Evolutionary conservation across 2,329 filamentous ascomycete genomes (phyloP), one percentile per base, ranked within the genome.

Genomic region (Arthrocladium fulminans): DNA sequence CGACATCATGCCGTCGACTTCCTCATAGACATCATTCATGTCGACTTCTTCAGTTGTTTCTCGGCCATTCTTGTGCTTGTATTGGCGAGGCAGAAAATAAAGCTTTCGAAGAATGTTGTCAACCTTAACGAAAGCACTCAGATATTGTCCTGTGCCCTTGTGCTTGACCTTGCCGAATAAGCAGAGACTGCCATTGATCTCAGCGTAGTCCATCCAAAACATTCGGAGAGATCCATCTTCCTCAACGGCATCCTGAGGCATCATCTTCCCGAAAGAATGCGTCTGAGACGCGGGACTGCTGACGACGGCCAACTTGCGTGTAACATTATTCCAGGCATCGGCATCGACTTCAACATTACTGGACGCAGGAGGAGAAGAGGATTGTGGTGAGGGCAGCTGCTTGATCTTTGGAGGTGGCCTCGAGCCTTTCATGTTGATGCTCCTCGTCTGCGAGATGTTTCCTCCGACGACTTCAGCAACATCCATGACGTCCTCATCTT

Each of bases 201-300:
- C 92, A 1, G 84, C 88, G 61, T 95, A 98, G 66, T 98, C 92
- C 6, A 86, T 84, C 92, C 92, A 98, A 71, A 96, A 98, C 72
- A 98, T 88, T 57, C 84, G 83, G 24, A 98, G 73, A 58, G 86
- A 94, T 29, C 90, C 92, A 61, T 98, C 89, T 54, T 86, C 81
- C 64, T 97, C 90, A n/a, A 94, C 70, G n/a, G 86, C 88, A 65
- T 94, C 84, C 54, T 84, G 79, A 50, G 86, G 76, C 54, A 84
- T 81, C 42, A 96, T 76, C 67, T 97, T 98, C 34, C 88, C 88
- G 55, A 86, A 78, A 7, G 72, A 74, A 22, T 72, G 72, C 27
- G 73, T 70, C 55, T 88, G 83, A 2, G 78, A 64, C 3, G 77
- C 72, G 3, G 87, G 82, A 60, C 81, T 88, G 65, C 79, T 88